Base-by-base conservation (phyloP, 2,329 filamentous ascomycete genomes). In the Pseudomassariella vexata region DNA sequence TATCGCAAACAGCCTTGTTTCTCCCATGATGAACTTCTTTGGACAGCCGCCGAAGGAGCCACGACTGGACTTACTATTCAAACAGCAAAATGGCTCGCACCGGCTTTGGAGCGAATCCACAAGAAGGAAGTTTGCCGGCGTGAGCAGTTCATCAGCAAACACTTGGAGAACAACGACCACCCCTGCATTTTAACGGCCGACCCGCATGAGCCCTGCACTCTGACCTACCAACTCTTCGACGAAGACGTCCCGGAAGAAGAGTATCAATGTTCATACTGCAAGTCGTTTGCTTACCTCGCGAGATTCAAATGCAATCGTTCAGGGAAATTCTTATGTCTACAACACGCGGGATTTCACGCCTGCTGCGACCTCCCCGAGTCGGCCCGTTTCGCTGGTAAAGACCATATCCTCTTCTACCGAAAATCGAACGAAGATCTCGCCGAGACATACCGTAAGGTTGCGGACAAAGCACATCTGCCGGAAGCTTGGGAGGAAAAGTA, bases 1-100 rank as follows among this genome's bases (percentile, higher is more conserved):
- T 98, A 95, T 56, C 76, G 90, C 35, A 78, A 89, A 35, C 89
- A 95, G 43, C 88, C 92, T 2, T 96, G 92, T 56, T 98, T 98
- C 56, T 96, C 90, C 1, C 92, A 98, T 45, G 92, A 98, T 48
- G 92, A 98, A 56, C 65, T 98, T 15, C 68, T 98, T 4, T 81
- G 94, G 64, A 95, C 90, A 3, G 92, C 92, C 6, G 87, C 89
- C 6, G 79, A 86, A 43, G 82, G 77, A 47, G 81, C 88, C 45
- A 74, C 79, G 3, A 79, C 77, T 19, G 65, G 66, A 3, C 55
- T 81, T 28, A 78, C 73, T 0, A 96, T 98, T 35, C 85, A 86
- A 46, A 95, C 87, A 3, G 87, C 92, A 1, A 95, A 92, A 59
- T 98, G 92, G 92, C 70, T 98, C 11, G 85, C 83, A 3, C 90